Evolutionary conservation across 495 filamentous ascomycete species (phyloP).

Genomic region (Neurospora sublineolata): DNA sequence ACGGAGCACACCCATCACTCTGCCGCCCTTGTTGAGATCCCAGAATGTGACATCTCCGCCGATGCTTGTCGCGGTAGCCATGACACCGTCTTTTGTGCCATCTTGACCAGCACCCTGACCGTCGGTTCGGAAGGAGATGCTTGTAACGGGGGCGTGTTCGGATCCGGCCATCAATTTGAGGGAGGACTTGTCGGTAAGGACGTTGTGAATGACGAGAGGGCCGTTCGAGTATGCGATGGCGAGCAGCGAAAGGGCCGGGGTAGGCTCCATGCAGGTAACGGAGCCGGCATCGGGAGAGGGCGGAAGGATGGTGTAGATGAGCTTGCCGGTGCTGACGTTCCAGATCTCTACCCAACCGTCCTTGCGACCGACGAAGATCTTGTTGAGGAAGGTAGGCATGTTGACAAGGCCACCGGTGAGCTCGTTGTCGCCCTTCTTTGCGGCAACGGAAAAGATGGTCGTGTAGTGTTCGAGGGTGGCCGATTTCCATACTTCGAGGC

Average conservation of each 20-base stretch:
- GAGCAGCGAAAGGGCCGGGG: constrained; percentile 72
- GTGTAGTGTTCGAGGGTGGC: constrained; percentile 82
- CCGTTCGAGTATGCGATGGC: constrained; percentile 78
- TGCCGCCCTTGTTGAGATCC: constrained; percentile 83
- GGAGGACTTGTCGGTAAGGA: constrained; percentile 59
- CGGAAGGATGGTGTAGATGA: constrained; percentile 74
- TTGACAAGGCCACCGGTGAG: constrained; percentile 63
- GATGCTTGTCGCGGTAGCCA: constrained; percentile 63
- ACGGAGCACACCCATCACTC: constrained; percentile 68
- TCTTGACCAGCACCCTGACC: constrained; percentile 83
- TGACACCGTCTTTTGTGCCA: constrained; percentile 66
- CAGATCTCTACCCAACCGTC: constrained; percentile 94
- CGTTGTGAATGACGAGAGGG: constrained; percentile 64
- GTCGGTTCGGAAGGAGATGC: constrained; percentile 85
- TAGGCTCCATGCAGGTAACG: constrained; percentile 73
- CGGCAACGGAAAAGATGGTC: constrained; percentile 46
- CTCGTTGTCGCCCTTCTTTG: constrained; percentile 39
- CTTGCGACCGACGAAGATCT: constrained; percentile 73
- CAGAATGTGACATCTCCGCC: constrained; percentile 87
- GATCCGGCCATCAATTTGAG: constrained; percentile 52
- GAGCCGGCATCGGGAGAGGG: constrained; percentile 52
- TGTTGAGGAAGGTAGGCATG: constrained; percentile 92
- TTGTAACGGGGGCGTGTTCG: constrained; percentile 51
- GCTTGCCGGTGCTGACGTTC: constrained; percentile 85
- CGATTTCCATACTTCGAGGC: constrained; percentile 82